phyloP scores from a whole-genome alignment of 495 filamentous ascomycete genomes.

The Ascobolus immersus region DNA sequence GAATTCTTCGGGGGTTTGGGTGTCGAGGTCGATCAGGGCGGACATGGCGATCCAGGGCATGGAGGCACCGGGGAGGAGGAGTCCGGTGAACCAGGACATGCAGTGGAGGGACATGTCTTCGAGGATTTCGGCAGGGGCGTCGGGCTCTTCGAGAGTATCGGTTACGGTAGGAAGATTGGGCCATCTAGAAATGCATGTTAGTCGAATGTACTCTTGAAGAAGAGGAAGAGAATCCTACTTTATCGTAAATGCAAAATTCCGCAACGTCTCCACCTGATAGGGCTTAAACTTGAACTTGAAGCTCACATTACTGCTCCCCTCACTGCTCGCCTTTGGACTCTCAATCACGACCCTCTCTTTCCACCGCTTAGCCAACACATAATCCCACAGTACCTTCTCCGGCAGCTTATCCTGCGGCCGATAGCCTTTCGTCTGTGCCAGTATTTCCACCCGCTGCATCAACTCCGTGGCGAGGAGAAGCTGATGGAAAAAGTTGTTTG shows the following conservation, averaged over 20 bases:
- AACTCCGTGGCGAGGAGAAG: slow-evolving; percentile 42
- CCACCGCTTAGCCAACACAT: slow-evolving; percentile 42
- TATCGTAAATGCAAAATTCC: slow-evolving; percentile 38
- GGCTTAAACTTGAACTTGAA: slow-evolving; percentile 33
- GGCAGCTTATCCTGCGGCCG: slow-evolving; percentile 30
- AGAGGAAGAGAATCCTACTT: slow-evolving; percentile 18
- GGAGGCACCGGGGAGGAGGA: slow-evolving; percentile 41
- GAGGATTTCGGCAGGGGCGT: slow-evolving; percentile 25
- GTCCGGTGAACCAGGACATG: slow-evolving; percentile 46
- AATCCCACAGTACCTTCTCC: slow-evolving; percentile 39
- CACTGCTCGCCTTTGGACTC: slow-evolving; percentile 19
- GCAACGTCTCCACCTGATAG: slow-evolving; percentile 36
- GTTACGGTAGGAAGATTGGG: slow-evolving; percentile 39
- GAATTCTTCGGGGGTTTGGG: slow-evolving; percentile 32
- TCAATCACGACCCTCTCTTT: slow-evolving; percentile 38
- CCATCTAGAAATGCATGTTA: slow-evolving; percentile 21
- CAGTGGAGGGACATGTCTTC: slow-evolving; percentile 36
- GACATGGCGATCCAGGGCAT: slow-evolving; percentile 51
- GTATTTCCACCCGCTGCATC: slow-evolving; percentile 24
- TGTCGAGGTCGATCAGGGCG: slow-evolving; percentile 42
- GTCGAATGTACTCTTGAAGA: not conserved
- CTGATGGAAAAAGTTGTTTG: slow-evolving; percentile 43
- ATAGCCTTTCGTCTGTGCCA: slow-evolving; percentile 28
- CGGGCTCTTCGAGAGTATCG: slow-evolving; percentile 29
- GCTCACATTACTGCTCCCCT: slow-evolving; percentile 17